These are phyloP conservation scores for Neoscytalidium dimidiatum DNA, from an alignment of 2,329 filamentous ascomycete species.

Conservation along the genomic window DNA sequence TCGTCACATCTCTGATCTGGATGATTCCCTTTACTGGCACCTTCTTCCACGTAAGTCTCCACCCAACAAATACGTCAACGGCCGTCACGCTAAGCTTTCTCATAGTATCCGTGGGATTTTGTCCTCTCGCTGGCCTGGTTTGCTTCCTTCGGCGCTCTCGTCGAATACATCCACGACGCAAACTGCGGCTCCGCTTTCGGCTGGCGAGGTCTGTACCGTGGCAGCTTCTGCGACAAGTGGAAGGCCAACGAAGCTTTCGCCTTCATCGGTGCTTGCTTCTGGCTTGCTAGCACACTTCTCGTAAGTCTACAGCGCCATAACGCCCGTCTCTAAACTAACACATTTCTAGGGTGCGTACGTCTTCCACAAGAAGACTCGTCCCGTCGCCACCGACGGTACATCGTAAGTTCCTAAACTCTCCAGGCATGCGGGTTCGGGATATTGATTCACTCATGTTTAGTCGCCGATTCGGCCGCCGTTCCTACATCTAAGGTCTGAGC, in stretches of 20 bases:
- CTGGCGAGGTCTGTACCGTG: slow-evolving; percentile 57
- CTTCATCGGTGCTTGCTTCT: slow-evolving; percentile 71
- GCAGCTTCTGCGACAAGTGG: slow-evolving; percentile 65
- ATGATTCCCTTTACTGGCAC: slow-evolving; percentile 68
- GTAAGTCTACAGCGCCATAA: slow-evolving; percentile 30
- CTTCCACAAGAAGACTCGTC: slow-evolving; percentile 23
- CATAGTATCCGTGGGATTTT: slow-evolving; percentile 67
- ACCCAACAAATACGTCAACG: no score
- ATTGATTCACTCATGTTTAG: background rate
- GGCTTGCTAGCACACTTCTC: slow-evolving; percentile 66
- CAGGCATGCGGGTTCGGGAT: background rate
- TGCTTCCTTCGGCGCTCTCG: slow-evolving; percentile 62
- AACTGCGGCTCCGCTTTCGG: slow-evolving; percentile 38
- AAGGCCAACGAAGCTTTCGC: slow-evolving; percentile 71
- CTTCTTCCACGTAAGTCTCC: slow-evolving; percentile 56
- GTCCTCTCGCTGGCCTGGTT: slow-evolving; percentile 72
- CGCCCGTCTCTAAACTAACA: background rate
- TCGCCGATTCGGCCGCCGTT: slow-evolving; percentile 23
- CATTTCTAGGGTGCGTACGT: slow-evolving; percentile 20
- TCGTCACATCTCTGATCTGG: slow-evolving; percentile 71
- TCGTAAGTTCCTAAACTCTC: slow-evolving; percentile 11
- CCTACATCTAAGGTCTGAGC: slow-evolving; percentile 21
- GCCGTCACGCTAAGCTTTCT: background rate
- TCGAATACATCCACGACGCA: slow-evolving; percentile 29
- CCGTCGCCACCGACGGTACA: slow-evolving; percentile 22